phyloP scores from a whole-genome alignment of 75 land plant genomes.

The Azolla pinnata region DNA sequence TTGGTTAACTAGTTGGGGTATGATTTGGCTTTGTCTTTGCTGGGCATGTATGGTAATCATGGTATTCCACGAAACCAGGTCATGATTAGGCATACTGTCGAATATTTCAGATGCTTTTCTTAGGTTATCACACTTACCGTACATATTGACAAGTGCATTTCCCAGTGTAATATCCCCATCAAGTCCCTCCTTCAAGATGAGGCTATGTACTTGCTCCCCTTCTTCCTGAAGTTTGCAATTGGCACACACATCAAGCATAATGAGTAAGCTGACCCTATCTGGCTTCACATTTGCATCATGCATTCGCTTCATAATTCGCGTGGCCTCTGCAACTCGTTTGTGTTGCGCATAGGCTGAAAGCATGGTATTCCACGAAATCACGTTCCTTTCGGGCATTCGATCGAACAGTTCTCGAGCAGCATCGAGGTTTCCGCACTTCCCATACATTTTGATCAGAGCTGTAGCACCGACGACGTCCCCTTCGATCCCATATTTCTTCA shows the following conservation, averaged over 20 bases:
- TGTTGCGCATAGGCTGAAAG: conserved; percentile 7
- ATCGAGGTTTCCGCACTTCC: conserved; percentile 47
- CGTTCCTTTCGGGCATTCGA: neutral
- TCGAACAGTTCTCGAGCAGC: conserved; percentile 36
- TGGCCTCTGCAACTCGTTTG: neutral
- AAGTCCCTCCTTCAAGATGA: neutral
- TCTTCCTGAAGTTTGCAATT: neutral
- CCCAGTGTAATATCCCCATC: conserved; percentile 7
- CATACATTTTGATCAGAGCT: conserved; percentile 51
- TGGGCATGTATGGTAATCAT: conserved; percentile 3
- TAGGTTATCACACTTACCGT: conserved; percentile 4
- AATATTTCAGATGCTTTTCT: conserved; percentile 3
- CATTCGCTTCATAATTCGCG: conserved; percentile 6
- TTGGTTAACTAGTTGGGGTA: neutral
- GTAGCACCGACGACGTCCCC: conserved; percentile 46
- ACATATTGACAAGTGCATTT: conserved; percentile 11
- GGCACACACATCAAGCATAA: conserved; percentile 5
- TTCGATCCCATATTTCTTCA: conserved; percentile 42
- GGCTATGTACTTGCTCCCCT: conserved; percentile 6
- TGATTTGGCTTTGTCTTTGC: conserved; percentile 2
- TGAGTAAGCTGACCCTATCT: conserved; percentile 3
- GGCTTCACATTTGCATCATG: neutral
- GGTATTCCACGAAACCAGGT: conserved; percentile 8
- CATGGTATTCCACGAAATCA: conserved; percentile 6
- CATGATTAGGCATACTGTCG: conserved; percentile 1